Evolutionary conservation across 1,284 basidiomycete species (phyloP), one percentile per base, ranked within the genome.

Genomic region (Marasmius oreades): DNA sequence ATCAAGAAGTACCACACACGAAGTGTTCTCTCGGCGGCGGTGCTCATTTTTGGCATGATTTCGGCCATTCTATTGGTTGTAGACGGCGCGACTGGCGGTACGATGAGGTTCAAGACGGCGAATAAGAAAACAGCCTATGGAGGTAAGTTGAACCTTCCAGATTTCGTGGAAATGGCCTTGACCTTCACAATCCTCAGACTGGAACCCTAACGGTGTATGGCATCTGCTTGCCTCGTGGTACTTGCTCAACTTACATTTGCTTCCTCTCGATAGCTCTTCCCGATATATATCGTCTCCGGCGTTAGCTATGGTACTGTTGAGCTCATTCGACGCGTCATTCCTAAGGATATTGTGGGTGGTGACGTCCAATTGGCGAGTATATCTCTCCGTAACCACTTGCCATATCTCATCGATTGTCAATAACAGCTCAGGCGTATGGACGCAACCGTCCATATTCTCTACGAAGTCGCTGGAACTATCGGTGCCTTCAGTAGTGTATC

Each of bases 291-390:
- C 16, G 44, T 69, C 3, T 54, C 62, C 18, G 69, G 69, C 48
- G 62, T 71, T 24, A 61, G 65, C 5, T 69, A 69, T 50, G 68
- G 69, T 48, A 70, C 69, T 66, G 69, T 70, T 16, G 69, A 70
- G 46, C 61, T 70, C 12, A 71, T 71, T 48, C 68, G 69, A 37
- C 67, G 69, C 55, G 69, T 71, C 23, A 71, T 70, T 48, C 68
- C 69, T n/a, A 65, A 64, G 12, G 69, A 69, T 57, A 69, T 70
- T 20, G 68, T 70, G 20, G 69, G 69, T 12, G 68, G 69, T 20
- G 55, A 70, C 26, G 66, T 66, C n/a, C 62, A 61, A 18, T 67
- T 70, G 11, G 67, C 67, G 57, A 18, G 64, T 59, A 11, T 31
- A n/a, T 20, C 23, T 36, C 22, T 24, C 53, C 20, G 39, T 23